These are phyloP conservation scores for Boletellus sp. DNA, from an alignment of 768 basidiomycete genomes.

Conservation along the genomic window DNA sequence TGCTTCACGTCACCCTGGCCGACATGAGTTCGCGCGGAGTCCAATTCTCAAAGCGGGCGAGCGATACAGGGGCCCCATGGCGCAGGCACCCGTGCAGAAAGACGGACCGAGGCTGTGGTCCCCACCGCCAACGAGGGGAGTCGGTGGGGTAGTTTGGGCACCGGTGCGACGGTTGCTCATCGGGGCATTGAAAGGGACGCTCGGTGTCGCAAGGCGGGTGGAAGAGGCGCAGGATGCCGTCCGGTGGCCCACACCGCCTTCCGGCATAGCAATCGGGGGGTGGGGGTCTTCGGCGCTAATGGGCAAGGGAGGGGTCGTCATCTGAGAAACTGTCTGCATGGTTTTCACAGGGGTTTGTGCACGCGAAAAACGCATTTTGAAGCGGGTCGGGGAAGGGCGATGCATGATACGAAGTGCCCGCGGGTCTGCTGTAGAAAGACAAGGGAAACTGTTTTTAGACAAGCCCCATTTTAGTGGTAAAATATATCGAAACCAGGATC, in stretches of 20 bases:
- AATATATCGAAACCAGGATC: background rate
- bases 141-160: background rate
- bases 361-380: background rate
- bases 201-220: background rate
- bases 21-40: conserved; percentile 4
- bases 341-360: conserved; percentile 1
- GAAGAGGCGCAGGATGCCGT: conserved; percentile 19
- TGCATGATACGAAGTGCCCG: background rate
- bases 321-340: background rate
- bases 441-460: conserved; percentile 24
- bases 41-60: conserved; percentile 1
- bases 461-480: conserved; percentile 2
- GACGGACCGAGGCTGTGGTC: conserved; percentile 20
- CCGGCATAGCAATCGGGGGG: conserved; percentile 19
- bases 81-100: conserved; percentile 7
- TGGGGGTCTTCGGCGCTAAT: background rate
- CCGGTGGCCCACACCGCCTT: conserved; percentile 21
- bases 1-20: conserved; percentile 22
- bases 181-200: background rate
- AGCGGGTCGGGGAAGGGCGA: background rate
- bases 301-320: background rate
- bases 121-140: conserved; percentile 14
- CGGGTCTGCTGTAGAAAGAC: conserved; percentile 12
- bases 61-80: conserved; percentile 1
- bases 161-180: background rate